Conservation (phyloP, 495 filamentous ascomycete species). For the Aspergillus avenaceus region DNA sequence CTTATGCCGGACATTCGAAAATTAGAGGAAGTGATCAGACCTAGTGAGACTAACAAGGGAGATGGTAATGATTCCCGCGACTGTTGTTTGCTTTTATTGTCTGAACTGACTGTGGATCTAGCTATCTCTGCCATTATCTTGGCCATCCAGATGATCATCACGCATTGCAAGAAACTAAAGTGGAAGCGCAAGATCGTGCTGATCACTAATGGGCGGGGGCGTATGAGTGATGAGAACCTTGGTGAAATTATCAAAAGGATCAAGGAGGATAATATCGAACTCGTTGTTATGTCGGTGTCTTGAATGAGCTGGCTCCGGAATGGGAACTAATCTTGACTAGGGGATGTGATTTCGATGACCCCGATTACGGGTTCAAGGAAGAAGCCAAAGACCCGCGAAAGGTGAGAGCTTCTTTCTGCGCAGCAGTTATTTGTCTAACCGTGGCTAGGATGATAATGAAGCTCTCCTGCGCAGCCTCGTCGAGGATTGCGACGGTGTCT, state of each 20-base stretch:
- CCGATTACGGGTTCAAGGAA: conserved; percentile 87
- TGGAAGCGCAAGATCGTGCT: conserved; percentile 79
- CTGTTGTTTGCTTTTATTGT: no score
- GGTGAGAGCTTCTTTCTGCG: conserved; percentile 26
- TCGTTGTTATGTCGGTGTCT: conserved; percentile 68
- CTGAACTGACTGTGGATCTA: no score
- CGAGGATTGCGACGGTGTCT: conserved; percentile 62
- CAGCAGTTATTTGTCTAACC: conserved; percentile 8
- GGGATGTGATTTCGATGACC: conserved; percentile 91
- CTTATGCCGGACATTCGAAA: conserved; percentile 64
- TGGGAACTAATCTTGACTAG: conserved; percentile 46
- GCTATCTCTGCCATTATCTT: conserved; percentile 81
- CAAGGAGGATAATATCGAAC: conserved; percentile 68
- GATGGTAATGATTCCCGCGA: conserved; percentile 58
- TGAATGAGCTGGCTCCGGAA: neutral
- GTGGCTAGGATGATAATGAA: conserved; percentile 61
- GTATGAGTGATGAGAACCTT: conserved; percentile 61
- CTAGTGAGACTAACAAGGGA: conserved; percentile 66
- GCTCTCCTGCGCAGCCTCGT: conserved; percentile 55
- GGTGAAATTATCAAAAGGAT: conserved; percentile 66
- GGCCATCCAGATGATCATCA: conserved; percentile 80
- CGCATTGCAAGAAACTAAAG: conserved; percentile 82
- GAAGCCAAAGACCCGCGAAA: conserved; percentile 76
- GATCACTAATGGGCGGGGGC: conserved; percentile 72
- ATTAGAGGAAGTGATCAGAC: conserved; percentile 57